phyloP scores from a whole-genome alignment of 78 protist species.

The Polysphondylium violaceum region DNA sequence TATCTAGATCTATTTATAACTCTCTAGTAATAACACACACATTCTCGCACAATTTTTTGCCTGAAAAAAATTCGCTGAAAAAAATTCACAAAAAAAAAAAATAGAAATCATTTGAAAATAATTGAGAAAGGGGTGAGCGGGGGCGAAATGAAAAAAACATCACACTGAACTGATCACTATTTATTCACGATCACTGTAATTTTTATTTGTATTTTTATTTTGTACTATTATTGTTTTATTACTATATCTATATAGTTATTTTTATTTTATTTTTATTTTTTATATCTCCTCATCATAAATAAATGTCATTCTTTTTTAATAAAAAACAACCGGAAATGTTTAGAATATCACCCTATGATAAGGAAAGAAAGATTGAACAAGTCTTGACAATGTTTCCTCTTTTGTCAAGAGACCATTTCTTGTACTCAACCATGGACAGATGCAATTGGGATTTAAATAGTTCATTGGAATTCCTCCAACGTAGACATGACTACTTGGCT shows the following conservation, averaged over 20 bases:
- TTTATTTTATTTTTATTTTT: background rate
- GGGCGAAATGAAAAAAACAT: background rate
- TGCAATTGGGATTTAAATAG: conserved; percentile 36
- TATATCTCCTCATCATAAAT: background rate
- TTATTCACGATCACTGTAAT: background rate
- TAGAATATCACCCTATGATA: conserved; percentile 30
- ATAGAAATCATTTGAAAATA: too few relatives aligned
- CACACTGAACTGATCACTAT: background rate
- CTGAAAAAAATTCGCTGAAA: too few relatives aligned
- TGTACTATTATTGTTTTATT: background rate
- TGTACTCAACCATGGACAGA: conserved; percentile 49
- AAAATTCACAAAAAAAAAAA: too few relatives aligned
- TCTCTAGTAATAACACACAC: too few relatives aligned
- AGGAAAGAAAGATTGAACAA: conserved; percentile 31
- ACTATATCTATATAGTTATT: background rate
- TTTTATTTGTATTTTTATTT: background rate
- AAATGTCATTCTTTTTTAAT: background rate
- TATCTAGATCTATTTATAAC: too few relatives aligned
- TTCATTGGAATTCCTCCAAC: conserved; percentile 3
- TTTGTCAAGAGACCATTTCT: conserved; percentile 43
- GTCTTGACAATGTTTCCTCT: conserved; percentile 55
- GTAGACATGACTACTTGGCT: conserved; percentile 39
- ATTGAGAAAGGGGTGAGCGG: background rate
- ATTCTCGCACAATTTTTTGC: too few relatives aligned
- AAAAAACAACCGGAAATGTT: conserved; percentile 9